Evolutionary conservation across 2,329 filamentous ascomycete species (phyloP), one percentile per base, ranked within the genome.

Genomic region (Fusarium scirpi): DNA sequence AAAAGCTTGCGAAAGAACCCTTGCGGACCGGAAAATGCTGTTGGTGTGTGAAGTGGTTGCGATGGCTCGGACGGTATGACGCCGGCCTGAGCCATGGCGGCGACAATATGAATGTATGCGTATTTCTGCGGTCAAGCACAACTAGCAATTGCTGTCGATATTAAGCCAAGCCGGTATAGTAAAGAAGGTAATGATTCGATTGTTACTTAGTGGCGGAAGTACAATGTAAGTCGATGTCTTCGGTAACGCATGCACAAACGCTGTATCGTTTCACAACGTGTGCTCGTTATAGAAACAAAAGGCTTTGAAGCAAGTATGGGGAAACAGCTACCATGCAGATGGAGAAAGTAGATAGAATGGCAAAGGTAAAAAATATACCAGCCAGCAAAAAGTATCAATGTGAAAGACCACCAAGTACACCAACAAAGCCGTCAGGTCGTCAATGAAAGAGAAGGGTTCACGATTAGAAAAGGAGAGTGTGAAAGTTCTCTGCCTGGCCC

Each of bases 81-180:
- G 65, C 73, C 74, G 54, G 69, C 74, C 64, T 77, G 76, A 62
- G 79, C 76, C 79, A 81, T 80, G 69, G 58, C 77, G 69, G 57
- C 62, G 61, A 59, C 60, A 67, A 61, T 67, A 60, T 61, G 59
- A 74, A 62, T 65, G 58, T 34, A 32, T 49, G 49, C 48, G 46
- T 52, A 20, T 43, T 66, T 53, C 25, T 62, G 46, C 25, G 48
- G 43, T 62, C 59, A 53, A 65, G 47, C 45, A 51, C 59, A 51
- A 53, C 57, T 57, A 49, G 41, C 20, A 60, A 47, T 47, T 30
- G 43, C 41, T 47, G 38, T 62, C 48, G 57, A 41, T 52, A 56
- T 58, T 34, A 52, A 58, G 61, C 46, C 61, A 64, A 53, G 58
- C 51, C 55, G 45, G 52, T 52, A 47, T 41, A 48, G 62, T 52